Evolutionary conservation across 257 asterid species (phyloP).

Genomic region (Plantago elongata): DNA sequence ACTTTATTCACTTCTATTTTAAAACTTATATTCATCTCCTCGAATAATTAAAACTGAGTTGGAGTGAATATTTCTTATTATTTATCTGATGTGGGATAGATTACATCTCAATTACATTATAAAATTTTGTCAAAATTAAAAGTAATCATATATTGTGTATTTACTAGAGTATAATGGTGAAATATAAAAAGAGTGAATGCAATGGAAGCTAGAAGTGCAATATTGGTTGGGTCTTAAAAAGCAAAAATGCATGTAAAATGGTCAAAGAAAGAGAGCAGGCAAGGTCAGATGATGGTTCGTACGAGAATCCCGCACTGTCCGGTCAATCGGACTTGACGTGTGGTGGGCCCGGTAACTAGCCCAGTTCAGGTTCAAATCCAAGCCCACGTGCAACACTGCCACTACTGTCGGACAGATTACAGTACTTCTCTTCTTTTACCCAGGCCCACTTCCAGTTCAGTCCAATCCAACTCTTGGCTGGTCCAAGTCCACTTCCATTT

Average conservation of each 20-base stretch:
- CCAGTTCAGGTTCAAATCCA: constrained; percentile 6
- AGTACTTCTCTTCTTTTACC: background rate
- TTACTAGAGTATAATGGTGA: too few relatives aligned
- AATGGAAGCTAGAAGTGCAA: too few relatives aligned
- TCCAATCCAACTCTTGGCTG: constrained; percentile 6
- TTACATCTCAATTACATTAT: too few relatives aligned
- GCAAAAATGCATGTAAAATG: background rate
- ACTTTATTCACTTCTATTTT: too few relatives aligned
- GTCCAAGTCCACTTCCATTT: constrained; percentile 7
- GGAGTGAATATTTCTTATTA: too few relatives aligned
- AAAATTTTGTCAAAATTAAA: too few relatives aligned
- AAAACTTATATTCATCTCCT: too few relatives aligned
- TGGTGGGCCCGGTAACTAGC: constrained; percentile 16
- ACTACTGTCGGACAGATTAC: constrained; percentile 27
- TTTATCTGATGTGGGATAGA: too few relatives aligned
- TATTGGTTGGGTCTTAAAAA: background rate
- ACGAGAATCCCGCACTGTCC: constrained; percentile 35
- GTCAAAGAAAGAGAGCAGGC: background rate
- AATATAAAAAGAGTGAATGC: too few relatives aligned
- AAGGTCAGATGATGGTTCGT: constrained; percentile 10
- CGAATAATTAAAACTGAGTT: too few relatives aligned
- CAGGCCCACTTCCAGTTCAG: constrained; percentile 20
- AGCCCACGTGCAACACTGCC: constrained; percentile 41
- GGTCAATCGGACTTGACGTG: constrained; percentile 49
- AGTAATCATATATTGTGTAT: too few relatives aligned